A percentile compares a stretch with the other conserved stretches of the same genome.
phyloP scores from a whole-genome alignment of 2,329 filamentous ascomycete species.

The Ilyonectria robusta region DNA sequence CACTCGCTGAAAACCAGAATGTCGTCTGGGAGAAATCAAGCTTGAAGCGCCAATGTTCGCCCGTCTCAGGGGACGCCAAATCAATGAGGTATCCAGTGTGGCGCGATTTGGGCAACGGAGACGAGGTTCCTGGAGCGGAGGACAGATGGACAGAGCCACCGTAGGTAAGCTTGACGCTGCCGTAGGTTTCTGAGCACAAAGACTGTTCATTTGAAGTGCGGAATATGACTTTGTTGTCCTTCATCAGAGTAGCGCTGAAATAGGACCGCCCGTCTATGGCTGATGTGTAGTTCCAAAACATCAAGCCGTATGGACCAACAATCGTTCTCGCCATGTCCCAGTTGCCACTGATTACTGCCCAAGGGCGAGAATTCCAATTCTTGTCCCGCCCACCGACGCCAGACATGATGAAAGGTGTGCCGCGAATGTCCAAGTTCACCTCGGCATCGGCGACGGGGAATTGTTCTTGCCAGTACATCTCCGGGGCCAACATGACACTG shows the following conservation, averaged over 20 bases:
- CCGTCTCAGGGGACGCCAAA: slow-evolving; percentile 19
- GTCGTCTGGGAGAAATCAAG: slow-evolving; percentile 27
- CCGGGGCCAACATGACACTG: slow-evolving; percentile 23
- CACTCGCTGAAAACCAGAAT: slow-evolving; percentile 26
- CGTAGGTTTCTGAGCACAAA: slow-evolving; percentile 5
- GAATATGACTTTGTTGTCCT: slow-evolving; percentile 15
- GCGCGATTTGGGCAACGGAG: slow-evolving; percentile 18
- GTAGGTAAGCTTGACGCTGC: slow-evolving; percentile 8
- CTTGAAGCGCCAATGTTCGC: slow-evolving; percentile 20
- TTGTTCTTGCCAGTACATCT: slow-evolving; percentile 32
- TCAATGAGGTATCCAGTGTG: slow-evolving; percentile 26
- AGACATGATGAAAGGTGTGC: slow-evolving; percentile 25
- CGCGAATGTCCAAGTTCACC: slow-evolving; percentile 25
- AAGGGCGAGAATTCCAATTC: slow-evolving; percentile 35
- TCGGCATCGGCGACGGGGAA: slow-evolving; percentile 28
- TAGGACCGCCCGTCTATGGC: slow-evolving; percentile 24
- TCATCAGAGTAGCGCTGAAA: slow-evolving; percentile 22
- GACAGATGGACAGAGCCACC: slow-evolving; percentile 12
- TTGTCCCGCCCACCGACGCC: slow-evolving; percentile 32
- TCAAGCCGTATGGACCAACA: slow-evolving; percentile 33
- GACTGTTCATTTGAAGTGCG: slow-evolving; percentile 6
- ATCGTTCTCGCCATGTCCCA: slow-evolving; percentile 32
- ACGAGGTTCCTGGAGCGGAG: slow-evolving; percentile 14
- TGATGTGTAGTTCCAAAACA: slow-evolving; percentile 33
- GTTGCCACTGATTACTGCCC: slow-evolving; percentile 30